phyloP scores from a whole-genome alignment of 2,329 filamentous ascomycete species.

The Macrophomina phaseolina region DNA sequence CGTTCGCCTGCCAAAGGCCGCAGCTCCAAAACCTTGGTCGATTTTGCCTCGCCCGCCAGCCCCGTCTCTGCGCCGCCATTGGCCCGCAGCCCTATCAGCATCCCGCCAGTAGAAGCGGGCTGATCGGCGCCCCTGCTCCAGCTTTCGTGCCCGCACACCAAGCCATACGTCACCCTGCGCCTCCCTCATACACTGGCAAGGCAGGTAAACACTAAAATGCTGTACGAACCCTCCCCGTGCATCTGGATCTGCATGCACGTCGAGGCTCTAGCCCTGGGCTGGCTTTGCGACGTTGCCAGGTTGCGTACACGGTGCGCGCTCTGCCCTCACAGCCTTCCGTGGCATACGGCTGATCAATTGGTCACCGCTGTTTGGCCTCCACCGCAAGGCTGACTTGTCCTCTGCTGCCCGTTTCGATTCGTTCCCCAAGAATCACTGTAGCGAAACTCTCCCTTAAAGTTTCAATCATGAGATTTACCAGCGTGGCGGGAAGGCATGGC shows the following conservation, averaged over 20 bases:
- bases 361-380: background rate
- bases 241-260: background rate
- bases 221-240: background rate
- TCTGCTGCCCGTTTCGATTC: background rate
- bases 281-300: background rate
- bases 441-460: background rate
- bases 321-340: background rate
- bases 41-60: slow-evolving; percentile 8
- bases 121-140: slow-evolving; percentile 11
- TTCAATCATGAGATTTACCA: background rate
- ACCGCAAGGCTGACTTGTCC: no score
- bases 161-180: slow-evolving; percentile 4
- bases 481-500: background rate
- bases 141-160: background rate
- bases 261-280: background rate
- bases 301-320: background rate
- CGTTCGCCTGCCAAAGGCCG: background rate
- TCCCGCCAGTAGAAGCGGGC: background rate
- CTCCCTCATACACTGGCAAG: background rate
- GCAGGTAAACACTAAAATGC: background rate
- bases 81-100: background rate
- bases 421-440: background rate
- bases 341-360: background rate
- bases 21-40: background rate
- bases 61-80: background rate